These are phyloP conservation scores for Trametes sp. DNA, from an alignment of 1,284 basidiomycete species.

Conservation along the genomic window DNA sequence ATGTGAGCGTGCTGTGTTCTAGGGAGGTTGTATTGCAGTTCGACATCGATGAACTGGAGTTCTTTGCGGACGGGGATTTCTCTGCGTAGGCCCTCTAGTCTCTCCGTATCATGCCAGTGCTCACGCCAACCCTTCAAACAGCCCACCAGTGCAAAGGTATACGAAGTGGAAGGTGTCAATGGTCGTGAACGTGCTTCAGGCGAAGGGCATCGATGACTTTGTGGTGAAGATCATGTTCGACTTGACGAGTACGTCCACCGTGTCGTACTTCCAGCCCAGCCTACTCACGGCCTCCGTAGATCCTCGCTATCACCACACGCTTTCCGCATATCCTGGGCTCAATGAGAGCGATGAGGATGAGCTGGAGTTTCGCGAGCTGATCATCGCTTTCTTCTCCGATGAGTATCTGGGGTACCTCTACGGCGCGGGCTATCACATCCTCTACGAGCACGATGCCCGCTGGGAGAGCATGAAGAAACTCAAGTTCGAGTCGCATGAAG, in stretches of 20 bases:
- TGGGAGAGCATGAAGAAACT: slow-evolving; percentile 27
- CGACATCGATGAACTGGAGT: slow-evolving; percentile 39
- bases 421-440: slow-evolving; percentile 35
- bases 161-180: slow-evolving; percentile 42
- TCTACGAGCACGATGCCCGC: slow-evolving; percentile 37
- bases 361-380: slow-evolving; percentile 28
- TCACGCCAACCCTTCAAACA: not conserved
- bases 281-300: slow-evolving; percentile 28
- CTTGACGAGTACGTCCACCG: slow-evolving; percentile 34
- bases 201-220: slow-evolving; percentile 32
- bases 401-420: slow-evolving; percentile 42
- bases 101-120: not conserved
- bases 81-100: slow-evolving; percentile 28
- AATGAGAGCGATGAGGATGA: slow-evolving; percentile 33
- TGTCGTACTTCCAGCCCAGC: not conserved
- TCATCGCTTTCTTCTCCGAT: slow-evolving; percentile 39
- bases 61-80: slow-evolving; percentile 38
- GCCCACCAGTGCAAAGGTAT: slow-evolving; percentile 24
- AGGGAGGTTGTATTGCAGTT: slow-evolving; percentile 44
- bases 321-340: slow-evolving; percentile 35
- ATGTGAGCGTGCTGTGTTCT: slow-evolving; percentile 42
- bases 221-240: slow-evolving; percentile 37
- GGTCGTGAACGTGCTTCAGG: slow-evolving; percentile 39
- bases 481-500: slow-evolving; percentile 16
- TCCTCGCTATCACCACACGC: slow-evolving; percentile 37